Evolutionary conservation across 2,329 filamentous ascomycete genomes (phyloP).

Genomic region (Aspergillus bombycis): DNA sequence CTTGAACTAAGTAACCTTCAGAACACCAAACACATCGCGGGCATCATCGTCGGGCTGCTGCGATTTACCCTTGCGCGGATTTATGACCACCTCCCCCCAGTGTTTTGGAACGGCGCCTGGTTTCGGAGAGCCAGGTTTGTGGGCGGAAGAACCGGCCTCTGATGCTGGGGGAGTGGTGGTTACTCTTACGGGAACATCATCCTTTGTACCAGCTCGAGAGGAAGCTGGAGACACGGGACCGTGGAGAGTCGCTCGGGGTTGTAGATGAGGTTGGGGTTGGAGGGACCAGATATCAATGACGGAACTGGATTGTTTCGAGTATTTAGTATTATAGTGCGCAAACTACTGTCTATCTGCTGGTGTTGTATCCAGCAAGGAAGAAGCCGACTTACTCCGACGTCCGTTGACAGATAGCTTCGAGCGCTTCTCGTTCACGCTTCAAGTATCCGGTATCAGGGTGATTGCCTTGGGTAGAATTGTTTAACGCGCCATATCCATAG

Average conservation of each 20-base stretch:
- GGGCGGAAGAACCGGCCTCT: conserved; percentile 3
- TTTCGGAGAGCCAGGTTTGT: conserved; percentile 13
- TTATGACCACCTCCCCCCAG: conserved; percentile 50
- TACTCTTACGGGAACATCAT: conserved; percentile 23
- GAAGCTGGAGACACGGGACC: conserved; percentile 32
- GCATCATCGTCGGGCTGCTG: conserved; percentile 27
- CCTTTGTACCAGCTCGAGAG: conserved; percentile 24
- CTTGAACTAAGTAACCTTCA: conserved; percentile 37
- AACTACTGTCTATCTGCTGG: background rate
- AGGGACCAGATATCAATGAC: conserved; percentile 51
- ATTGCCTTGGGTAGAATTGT: conserved; percentile 38
- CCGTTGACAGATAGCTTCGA: conserved; percentile 51
- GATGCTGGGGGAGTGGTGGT: conserved; percentile 18
- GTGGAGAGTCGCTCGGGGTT: conserved; percentile 41
- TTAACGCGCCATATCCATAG: conserved; percentile 48
- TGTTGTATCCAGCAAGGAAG: background rate
- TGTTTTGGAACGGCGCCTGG: conserved; percentile 41
- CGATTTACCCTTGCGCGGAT: conserved; percentile 38
- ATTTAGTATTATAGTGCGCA: background rate
- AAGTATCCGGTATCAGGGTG: conserved; percentile 47
- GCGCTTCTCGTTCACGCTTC: conserved; percentile 48
- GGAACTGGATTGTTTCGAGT: conserved; percentile 31
- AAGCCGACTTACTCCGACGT: conserved; percentile 47
- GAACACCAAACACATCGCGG: conserved; percentile 45
- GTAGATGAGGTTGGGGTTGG: conserved; percentile 46